A percentile compares a stretch with the other conserved stretches of the same genome.
These are phyloP conservation scores for Candolleomyces efflorescens DNA, from an alignment of 768 basidiomycete species.

Conservation along the genomic window DNA sequence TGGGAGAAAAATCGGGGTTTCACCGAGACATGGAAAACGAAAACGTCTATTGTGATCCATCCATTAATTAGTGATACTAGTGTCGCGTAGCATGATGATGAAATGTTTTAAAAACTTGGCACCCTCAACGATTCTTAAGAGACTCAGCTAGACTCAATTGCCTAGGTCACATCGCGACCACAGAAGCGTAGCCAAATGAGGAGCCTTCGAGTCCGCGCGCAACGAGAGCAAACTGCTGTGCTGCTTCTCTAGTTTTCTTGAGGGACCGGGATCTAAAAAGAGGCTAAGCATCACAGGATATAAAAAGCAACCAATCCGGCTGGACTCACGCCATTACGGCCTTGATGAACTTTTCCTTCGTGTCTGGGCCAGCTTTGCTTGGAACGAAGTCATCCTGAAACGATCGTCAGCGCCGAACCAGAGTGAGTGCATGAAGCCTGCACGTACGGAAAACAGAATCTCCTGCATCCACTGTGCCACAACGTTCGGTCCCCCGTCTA, in stretches of 20 bases:
- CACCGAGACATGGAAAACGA: not conserved
- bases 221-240: constrained; percentile 83
- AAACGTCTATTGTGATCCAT: not conserved
- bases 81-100: not conserved
- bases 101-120: no score
- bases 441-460: constrained; percentile 59
- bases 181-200: constrained; percentile 78
- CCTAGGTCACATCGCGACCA: constrained; percentile 17
- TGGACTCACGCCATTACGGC: constrained; percentile 57
- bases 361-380: constrained; percentile 67
- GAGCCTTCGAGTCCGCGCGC: constrained; percentile 83
- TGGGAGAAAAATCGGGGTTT: not conserved
- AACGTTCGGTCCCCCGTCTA: constrained; percentile 29
- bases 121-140: not conserved
- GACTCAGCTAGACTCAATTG: not conserved
- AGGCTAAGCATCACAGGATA: not conserved
- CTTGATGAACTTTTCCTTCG: constrained; percentile 77
- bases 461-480: constrained; percentile 64
- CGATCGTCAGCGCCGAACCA: not conserved
- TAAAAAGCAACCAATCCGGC: not conserved
- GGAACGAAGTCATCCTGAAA: constrained; percentile 67
- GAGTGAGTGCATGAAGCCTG: not conserved
- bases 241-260: constrained; percentile 74
- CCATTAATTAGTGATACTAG: not conserved
- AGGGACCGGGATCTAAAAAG: constrained; percentile 59